A percentile compares a stretch with the other conserved stretches of the same genome.
These are phyloP conservation scores for Cladosporium velox DNA, from an alignment of 2,329 filamentous ascomycete species.

Conservation along the genomic window DNA sequence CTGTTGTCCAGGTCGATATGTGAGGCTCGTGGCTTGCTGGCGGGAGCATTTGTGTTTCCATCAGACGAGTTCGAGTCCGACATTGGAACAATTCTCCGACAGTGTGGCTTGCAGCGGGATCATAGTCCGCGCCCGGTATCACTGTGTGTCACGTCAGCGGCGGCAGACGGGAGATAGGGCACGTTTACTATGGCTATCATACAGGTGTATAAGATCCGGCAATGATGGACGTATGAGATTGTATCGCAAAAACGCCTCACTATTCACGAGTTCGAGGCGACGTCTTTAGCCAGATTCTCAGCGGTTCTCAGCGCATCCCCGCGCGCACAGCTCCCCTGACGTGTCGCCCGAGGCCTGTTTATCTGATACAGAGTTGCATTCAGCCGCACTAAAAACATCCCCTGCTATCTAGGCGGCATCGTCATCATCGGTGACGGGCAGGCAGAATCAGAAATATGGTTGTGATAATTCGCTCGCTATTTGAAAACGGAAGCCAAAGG, in stretches of 20 bases:
- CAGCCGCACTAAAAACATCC: neutral
- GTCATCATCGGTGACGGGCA: neutral
- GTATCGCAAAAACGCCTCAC: neutral
- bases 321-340: neutral
- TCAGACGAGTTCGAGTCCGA: neutral
- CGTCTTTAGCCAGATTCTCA: neutral
- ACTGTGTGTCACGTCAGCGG: neutral
- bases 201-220: neutral
- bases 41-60: neutral
- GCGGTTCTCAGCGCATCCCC: neutral
- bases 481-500: neutral
- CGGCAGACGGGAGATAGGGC: neutral
- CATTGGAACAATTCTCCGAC: neutral
- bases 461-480: neutral
- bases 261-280: neutral
- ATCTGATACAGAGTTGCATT: neutral
- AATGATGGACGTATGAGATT: neutral
- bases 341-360: neutral
- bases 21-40: neutral
- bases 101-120: neutral
- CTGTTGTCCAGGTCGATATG: conserved; percentile 10
- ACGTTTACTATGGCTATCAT: neutral
- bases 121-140: neutral
- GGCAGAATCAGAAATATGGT: neutral
- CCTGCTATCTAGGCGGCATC: neutral